Evolutionary conservation across 2,329 filamentous ascomycete genomes (phyloP), one percentile per base, ranked within the genome.

Genomic region (Boeremia exigua): DNA sequence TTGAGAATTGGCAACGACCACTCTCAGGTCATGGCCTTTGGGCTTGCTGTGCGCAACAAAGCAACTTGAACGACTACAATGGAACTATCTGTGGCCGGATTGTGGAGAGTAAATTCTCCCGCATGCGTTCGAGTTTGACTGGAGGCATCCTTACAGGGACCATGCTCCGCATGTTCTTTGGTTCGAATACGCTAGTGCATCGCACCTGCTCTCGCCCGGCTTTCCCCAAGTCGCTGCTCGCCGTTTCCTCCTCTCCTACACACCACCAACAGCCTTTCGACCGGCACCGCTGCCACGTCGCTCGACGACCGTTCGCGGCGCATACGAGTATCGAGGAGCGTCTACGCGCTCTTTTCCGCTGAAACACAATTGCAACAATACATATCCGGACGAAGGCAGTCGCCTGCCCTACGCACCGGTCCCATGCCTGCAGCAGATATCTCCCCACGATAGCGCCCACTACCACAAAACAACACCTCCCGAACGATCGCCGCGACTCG

Each of bases 391-490:
- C 55, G 39, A 54, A 55, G 56, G 61, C 62, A 61, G 62, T 62
- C 59, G 61, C 53, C 61, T 65, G 61, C 66, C 65, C 32, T 47
- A 59, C 55, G 47, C 57, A 59, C 49, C 62, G 59, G 63, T 63
- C 64, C 61, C 67, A 74, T 74, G 70, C 70, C 67, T 60, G 51
- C 66, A 56, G 49, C 54, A 66, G 48, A 68, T 70, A 72, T 67
- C 64, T 57, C 47, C 48, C 55, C 40, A 57, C 65, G 60, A 69
- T 71, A 73, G 61, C 61, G 60, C 63, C 63, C 61, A 60, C 63
- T 57, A 60, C 60, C 60, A 56, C 57, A 54, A 42, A 56, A 36
- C 15, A 29, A 29, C 30, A 49, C 40, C 53, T 25, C 43, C 38
- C 47, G 19, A 52, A 50, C 62, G 39, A 46, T 46, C 58, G 32